Evolutionary conservation across 108 stramenopile species (phyloP).

Genomic region (Nitzschia palea): DNA sequence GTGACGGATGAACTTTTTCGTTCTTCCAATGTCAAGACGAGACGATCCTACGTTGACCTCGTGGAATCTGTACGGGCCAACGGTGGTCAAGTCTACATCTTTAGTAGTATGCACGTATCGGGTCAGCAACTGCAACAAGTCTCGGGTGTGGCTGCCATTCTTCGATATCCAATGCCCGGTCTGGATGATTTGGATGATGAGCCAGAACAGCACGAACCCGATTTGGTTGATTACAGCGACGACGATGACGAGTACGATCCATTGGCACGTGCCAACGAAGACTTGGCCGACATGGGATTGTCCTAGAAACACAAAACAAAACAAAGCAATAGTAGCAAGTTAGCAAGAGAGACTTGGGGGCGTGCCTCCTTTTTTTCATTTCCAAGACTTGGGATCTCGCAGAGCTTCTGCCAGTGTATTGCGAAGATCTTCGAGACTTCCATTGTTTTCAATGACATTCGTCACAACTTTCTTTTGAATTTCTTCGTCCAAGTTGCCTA

Average conservation of each 20-base stretch:
- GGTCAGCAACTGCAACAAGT: slow-evolving; percentile 95
- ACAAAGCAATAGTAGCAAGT: neutral
- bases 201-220: slow-evolving; percentile 31
- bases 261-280: slow-evolving; percentile 59
- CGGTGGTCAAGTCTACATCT: slow-evolving; percentile 89
- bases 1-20: slow-evolving; percentile 95
- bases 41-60: slow-evolving; percentile 83
- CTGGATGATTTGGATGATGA: slow-evolving; percentile 76
- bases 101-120: slow-evolving; percentile 90
- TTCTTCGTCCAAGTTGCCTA: slow-evolving; percentile 54
- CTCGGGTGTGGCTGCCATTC: slow-evolving; percentile 92
- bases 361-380: neutral
- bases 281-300: slow-evolving; percentile 80
- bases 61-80: slow-evolving; percentile 84
- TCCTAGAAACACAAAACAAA: neutral
- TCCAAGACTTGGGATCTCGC: slow-evolving; percentile 33
- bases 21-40: slow-evolving; percentile 66
- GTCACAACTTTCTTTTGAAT: slow-evolving; percentile 55
- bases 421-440: slow-evolving; percentile 31
- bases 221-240: slow-evolving; percentile 16
- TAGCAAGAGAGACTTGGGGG: neutral
- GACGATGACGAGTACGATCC: slow-evolving; percentile 51
- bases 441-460: slow-evolving; percentile 68
- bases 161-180: slow-evolving; percentile 87
- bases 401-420: slow-evolving; percentile 33